Evolutionary conservation across 2,329 filamentous ascomycete species (phyloP).

Genomic region (Fusarium drepaniforme): DNA sequence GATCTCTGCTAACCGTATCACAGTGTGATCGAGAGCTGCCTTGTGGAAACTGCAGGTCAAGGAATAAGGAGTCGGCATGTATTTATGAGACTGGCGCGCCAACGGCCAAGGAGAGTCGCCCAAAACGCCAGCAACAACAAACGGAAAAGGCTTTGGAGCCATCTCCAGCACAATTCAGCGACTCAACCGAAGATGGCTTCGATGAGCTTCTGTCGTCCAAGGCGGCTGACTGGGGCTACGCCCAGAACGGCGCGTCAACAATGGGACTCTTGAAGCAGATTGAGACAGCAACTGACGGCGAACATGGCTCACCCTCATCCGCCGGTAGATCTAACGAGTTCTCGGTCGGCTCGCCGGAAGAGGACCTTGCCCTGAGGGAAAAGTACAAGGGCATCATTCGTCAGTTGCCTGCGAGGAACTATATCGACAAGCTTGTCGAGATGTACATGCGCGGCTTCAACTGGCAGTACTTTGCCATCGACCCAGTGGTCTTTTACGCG

Average conservation of each 20-base stretch:
- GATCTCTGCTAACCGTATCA: constrained; percentile 11
- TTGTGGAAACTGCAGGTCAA: constrained; percentile 69
- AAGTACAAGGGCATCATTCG: constrained; percentile 70
- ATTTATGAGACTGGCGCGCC: constrained; percentile 67
- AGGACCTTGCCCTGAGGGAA: constrained; percentile 59
- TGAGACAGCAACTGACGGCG: constrained; percentile 55
- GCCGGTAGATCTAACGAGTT: neutral
- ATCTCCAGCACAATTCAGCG: neutral
- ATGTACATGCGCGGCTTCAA: constrained; percentile 71
- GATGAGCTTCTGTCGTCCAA: constrained; percentile 54
- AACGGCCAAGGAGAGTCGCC: constrained; percentile 48
- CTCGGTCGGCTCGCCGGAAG: constrained; percentile 36
- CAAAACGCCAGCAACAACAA: constrained; percentile 3
- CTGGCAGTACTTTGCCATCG: constrained; percentile 69
- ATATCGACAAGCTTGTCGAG: constrained; percentile 66
- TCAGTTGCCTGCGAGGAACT: constrained; percentile 66
- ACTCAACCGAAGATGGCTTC: constrained; percentile 2
- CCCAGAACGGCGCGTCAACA: constrained; percentile 63
- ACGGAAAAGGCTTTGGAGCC: constrained; percentile 3
- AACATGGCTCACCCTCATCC: constrained; percentile 26
- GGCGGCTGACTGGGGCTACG: constrained; percentile 67
- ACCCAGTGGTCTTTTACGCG: constrained; percentile 63
- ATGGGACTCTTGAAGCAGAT: constrained; percentile 68
- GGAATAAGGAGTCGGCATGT: constrained; percentile 68
- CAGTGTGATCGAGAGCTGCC: constrained; percentile 71